Evolutionary conservation across 23 red algal species (phyloP), one percentile per base, ranked within the genome.

Genomic region (Agarophyton chilense): DNA sequence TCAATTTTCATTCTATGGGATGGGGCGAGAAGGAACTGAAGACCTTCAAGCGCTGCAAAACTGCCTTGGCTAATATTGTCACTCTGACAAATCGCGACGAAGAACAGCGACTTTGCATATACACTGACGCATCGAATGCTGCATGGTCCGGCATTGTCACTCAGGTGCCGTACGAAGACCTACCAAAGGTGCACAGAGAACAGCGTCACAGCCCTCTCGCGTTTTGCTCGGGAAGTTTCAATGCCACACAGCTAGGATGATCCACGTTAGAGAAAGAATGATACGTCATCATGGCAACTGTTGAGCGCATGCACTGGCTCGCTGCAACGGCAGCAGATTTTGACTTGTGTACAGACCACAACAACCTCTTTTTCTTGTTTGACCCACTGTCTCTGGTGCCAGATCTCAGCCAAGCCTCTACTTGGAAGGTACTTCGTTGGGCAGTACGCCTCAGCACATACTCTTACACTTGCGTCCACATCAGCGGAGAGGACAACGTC

Each of bases 401-500:
- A 18, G 79, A 84, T 25, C 41, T 84, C 25, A 65, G 1, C 9
- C 31, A 34, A 6, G 66, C 55, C 0, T 64, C 79, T 22, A 24
- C 49, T 10, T 55, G 62, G 63, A 87, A 89, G 58, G 68, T 89
- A 21, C 68, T 78, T 21, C 57, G 70, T 26, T 78, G 53, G 67
- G 38, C 70, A 21, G 70, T 76, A 19, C 46, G 1, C 55, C 55
- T 89, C 46, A 78, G 70, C 43, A 89, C 77, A 0, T 78, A 78
- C 72, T 39, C 34, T 5, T 89, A 89, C 36, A 89, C 70, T n/a
- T 78, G 0, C 44, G 0, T 78, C 72, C 72, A 78, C 64, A 89
- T 77, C 70, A 74, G 74, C 5, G 84, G 84, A 8, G 63, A 87
- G 33, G 83, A 87, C n/a, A n/a, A n/a, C n/a, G n/a, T n/a, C n/a